phyloP scores from a whole-genome alignment of 306 rosid genomes.

The Spatholobus suberectus region DNA sequence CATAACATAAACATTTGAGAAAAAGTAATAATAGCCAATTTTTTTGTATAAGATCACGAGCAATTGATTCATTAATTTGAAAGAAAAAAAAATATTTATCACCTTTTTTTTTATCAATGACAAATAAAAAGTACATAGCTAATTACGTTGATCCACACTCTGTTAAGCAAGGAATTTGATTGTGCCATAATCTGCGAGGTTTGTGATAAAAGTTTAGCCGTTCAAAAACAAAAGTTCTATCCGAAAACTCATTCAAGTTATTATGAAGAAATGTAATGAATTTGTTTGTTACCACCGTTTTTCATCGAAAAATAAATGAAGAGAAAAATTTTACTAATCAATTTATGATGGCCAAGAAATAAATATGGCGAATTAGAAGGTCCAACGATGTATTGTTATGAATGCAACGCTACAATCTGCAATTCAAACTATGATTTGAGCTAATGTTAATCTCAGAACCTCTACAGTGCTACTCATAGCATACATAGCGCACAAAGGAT shows the following conservation, averaged over 20 bases:
- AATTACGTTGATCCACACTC: background rate
- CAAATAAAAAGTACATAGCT: background rate
- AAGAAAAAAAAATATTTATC: no score
- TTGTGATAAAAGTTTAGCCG: background rate
- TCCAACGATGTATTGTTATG: slow-evolving; percentile 8
- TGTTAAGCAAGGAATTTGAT: background rate
- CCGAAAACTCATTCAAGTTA: background rate
- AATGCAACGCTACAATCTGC: slow-evolving; percentile 8
- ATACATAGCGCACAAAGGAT: slow-evolving; percentile 1
- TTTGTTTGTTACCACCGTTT: background rate
- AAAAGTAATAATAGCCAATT: background rate
- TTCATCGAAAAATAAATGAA: background rate
- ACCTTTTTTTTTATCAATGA: background rate
- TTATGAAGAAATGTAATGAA: background rate
- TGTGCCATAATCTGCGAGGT: background rate
- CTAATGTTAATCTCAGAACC: slow-evolving; percentile 10
- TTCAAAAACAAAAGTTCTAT: background rate
- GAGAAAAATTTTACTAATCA: background rate
- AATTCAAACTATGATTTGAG: slow-evolving; percentile 26
- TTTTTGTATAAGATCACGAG: background rate
- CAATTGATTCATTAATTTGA: background rate
- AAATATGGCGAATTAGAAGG: background rate
- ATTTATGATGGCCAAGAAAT: background rate
- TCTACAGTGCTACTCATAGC: background rate
- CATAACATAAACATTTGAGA: background rate